phyloP scores from a whole-genome alignment of 2,329 filamentous ascomycete genomes.

The Ceratocystis eucalypticola region DNA sequence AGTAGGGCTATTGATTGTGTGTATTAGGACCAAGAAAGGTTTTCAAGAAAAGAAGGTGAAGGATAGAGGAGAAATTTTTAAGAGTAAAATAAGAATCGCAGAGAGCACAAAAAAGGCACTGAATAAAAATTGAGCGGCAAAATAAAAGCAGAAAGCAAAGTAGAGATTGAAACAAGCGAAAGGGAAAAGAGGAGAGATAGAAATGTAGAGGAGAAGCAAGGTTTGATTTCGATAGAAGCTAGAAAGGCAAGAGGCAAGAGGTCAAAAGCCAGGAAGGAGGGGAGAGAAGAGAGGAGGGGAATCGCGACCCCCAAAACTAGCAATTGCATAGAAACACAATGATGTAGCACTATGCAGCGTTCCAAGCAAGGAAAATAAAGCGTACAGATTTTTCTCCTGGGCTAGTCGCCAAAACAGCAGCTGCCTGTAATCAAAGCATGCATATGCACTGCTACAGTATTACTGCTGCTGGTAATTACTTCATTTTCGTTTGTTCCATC shows the following conservation, averaged over 20 bases:
- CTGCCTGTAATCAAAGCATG: constrained; percentile 6
- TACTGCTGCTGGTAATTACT: neutral
- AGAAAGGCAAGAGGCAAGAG: too few relatives aligned
- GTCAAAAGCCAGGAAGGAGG: neutral
- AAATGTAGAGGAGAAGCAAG: neutral
- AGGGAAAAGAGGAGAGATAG: neutral
- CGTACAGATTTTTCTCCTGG: constrained; percentile 6
- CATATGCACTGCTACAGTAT: constrained; percentile 3
- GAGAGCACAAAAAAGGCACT: neutral
- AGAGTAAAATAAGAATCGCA: neutral
- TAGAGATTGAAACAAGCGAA: neutral
- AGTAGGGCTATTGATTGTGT: neutral
- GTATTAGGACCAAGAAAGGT: neutral
- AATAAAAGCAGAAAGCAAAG: neutral
- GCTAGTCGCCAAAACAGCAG: constrained; percentile 1
- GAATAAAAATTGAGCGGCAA: neutral
- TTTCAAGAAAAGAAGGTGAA: neutral
- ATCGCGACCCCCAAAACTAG: neutral
- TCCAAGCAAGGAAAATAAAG: neutral
- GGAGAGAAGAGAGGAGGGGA: neutral
- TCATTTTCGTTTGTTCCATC: neutral
- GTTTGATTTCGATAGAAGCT: too few relatives aligned
- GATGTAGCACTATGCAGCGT: neutral
- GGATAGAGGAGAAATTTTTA: neutral
- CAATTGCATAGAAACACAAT: neutral